Evolutionary conservation across 148 eudicot genomes (phyloP).

Genomic region (Vaccinium macrocarpon): DNA sequence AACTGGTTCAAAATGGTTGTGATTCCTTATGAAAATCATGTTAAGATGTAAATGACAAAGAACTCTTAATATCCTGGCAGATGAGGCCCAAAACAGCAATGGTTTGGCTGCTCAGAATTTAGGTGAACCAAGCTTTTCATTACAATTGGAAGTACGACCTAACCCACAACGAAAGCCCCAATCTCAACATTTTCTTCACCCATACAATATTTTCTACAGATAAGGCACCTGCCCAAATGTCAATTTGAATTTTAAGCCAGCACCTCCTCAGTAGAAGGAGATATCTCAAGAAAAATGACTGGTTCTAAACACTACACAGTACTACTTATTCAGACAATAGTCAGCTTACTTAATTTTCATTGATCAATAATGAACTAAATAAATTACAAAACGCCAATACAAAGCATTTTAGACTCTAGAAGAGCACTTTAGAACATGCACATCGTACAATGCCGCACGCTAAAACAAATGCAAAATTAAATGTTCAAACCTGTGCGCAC

Average conservation of each 20-base stretch:
- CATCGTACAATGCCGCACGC: background rate
- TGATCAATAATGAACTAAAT: background rate
- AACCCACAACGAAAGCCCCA: background rate
- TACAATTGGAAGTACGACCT: background rate
- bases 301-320: background rate
- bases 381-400: background rate
- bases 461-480: background rate
- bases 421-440: background rate
- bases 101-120: background rate
- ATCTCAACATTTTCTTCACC: background rate
- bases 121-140: too few species aligned
- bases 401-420: background rate
- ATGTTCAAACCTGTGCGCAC: constrained; percentile 72
- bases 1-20: background rate
- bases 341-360: background rate
- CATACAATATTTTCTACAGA: background rate
- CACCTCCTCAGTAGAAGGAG: constrained; percentile 8
- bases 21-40: background rate
- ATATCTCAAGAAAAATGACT: background rate
- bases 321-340: background rate
- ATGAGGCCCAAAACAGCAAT: background rate
- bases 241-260: background rate
- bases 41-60: background rate
- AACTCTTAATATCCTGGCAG: background rate
- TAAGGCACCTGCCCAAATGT: background rate